These are phyloP conservation scores for Hypoxylon fragiforme DNA, from an alignment of 495 filamentous ascomycete genomes.

Conservation along the genomic window DNA sequence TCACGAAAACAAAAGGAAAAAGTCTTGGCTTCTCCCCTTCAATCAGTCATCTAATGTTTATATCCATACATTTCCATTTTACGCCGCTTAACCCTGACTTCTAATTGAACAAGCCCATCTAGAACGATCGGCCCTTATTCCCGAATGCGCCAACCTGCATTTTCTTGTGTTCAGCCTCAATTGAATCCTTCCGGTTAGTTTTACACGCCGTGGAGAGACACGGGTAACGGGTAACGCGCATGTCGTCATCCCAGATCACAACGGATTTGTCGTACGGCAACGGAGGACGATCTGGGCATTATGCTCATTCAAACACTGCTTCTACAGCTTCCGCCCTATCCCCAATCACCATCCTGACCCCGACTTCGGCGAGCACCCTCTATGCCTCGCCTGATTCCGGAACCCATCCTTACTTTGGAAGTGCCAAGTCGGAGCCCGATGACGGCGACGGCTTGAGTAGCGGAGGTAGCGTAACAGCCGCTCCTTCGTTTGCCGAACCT, in stretches of 20 bases:
- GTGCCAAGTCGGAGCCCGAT: conserved; percentile 41
- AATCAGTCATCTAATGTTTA: conserved; percentile 16
- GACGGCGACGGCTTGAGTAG: conserved; percentile 32
- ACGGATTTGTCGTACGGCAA: conserved; percentile 40
- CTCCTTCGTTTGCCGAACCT: conserved; percentile 37
- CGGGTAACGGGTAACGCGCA: conserved; percentile 34
- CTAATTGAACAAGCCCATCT: conserved; percentile 27
- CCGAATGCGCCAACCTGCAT: conserved; percentile 32
- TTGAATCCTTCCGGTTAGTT: conserved; percentile 28
- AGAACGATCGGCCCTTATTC: conserved; percentile 30
- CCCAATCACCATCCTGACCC: conserved; percentile 35
- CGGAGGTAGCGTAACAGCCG: conserved; percentile 38
- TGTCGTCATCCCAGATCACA: conserved; percentile 40
- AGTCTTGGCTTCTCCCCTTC: conserved; percentile 30
- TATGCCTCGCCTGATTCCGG: conserved; percentile 45
- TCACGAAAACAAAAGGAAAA: conserved; percentile 16
- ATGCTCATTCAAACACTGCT: conserved; percentile 6
- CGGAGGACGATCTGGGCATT: conserved; percentile 30
- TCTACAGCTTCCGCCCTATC: conserved; percentile 21
- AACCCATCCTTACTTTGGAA: conserved; percentile 26
- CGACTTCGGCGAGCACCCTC: conserved; percentile 43
- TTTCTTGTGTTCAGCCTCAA: conserved; percentile 36
- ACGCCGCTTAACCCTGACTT: conserved; percentile 20
- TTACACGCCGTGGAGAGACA: conserved; percentile 9
- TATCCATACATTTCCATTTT: conserved; percentile 35